A percentile compares a stretch with the other conserved stretches of the same genome.
These are phyloP conservation scores for Amaranthus palmeri DNA, from an alignment of 148 eudicot genomes.

Conservation along the genomic window DNA sequence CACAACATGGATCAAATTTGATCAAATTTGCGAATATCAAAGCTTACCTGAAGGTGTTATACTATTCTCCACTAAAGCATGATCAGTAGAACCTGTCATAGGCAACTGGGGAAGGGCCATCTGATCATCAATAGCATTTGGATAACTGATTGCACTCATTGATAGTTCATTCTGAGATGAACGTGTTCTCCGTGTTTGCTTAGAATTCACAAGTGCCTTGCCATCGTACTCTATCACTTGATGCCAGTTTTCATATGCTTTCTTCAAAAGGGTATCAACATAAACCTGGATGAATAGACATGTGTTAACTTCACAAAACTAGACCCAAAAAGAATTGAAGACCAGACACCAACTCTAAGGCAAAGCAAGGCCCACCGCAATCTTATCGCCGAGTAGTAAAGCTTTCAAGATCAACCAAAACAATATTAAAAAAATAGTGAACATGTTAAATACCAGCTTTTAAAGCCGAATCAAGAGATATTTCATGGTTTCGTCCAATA, in stretches of 20 bases:
- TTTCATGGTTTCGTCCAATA: too few relatives aligned
- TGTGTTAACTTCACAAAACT: neutral
- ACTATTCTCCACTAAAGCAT: constrained; percentile 40
- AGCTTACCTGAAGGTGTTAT: constrained; percentile 47
- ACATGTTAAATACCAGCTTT: too few relatives aligned
- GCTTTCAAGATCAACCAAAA: too few relatives aligned
- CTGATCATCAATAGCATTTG: constrained; percentile 47
- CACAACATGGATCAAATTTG: too few relatives aligned
- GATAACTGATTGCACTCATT: constrained; percentile 38
- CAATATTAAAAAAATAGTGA: too few relatives aligned
- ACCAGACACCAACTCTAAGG: too few relatives aligned
- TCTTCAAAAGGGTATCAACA: constrained; percentile 78
- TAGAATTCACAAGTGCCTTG: constrained; percentile 61
- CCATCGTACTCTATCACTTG: constrained; percentile 95
- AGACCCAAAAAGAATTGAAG: neutral
- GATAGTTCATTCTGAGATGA: constrained; percentile 45
- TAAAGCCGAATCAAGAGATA: too few relatives aligned
- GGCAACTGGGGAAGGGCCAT: constrained; percentile 47
- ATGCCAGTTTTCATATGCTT: constrained; percentile 92
- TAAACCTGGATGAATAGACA: constrained; percentile 43
- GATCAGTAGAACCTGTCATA: constrained; percentile 41
- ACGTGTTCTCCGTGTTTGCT: constrained; percentile 55
- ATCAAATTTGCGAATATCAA: neutral
- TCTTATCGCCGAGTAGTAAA: too few relatives aligned
- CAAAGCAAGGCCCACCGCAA: too few relatives aligned